A percentile compares a stretch with the other conserved stretches of the same genome.
phyloP scores from a whole-genome alignment of 2,329 filamentous ascomycete genomes.

The Fusarium sp. region DNA sequence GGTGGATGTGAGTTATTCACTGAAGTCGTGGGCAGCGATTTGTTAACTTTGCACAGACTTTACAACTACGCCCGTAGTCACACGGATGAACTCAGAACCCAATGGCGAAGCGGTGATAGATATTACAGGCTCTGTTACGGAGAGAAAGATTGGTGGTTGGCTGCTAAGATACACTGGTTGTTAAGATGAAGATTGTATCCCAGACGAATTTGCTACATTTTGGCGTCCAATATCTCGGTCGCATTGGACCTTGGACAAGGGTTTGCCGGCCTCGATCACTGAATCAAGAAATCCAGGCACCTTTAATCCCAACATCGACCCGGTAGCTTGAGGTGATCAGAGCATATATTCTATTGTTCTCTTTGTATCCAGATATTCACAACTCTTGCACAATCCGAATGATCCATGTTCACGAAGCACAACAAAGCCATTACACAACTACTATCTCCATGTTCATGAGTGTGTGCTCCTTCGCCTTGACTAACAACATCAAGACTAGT shows the following conservation, averaged over 20 bases:
- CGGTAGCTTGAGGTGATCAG: rapidly evolving
- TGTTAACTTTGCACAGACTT: not conserved
- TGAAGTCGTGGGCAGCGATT: rapidly evolving
- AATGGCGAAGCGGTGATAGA: rapidly evolving
- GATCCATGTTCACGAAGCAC: not conserved
- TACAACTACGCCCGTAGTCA: rapidly evolving
- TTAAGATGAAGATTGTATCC: too few species aligned
- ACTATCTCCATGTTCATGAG: not conserved
- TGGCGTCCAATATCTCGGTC: not conserved
- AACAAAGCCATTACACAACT: not conserved
- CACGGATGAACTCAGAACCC: rapidly evolving
- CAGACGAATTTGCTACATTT: not conserved
- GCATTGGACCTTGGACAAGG: not conserved
- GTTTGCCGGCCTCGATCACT: not conserved
- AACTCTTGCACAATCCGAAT: rapidly evolving
- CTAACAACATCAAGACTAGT: too few species aligned
- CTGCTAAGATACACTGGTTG: too few species aligned
- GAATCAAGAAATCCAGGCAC: not conserved
- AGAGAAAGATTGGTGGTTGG: rapidly evolving
- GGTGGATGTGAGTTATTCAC: not conserved
- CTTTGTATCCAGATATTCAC: not conserved
- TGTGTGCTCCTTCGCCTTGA: rapidly evolving
- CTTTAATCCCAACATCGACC: rapidly evolving
- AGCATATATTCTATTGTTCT: not conserved
- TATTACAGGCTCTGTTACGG: rapidly evolving